phyloP scores from a whole-genome alignment of 495 filamentous ascomycete genomes.

The Penicillium dipodomyicola region DNA sequence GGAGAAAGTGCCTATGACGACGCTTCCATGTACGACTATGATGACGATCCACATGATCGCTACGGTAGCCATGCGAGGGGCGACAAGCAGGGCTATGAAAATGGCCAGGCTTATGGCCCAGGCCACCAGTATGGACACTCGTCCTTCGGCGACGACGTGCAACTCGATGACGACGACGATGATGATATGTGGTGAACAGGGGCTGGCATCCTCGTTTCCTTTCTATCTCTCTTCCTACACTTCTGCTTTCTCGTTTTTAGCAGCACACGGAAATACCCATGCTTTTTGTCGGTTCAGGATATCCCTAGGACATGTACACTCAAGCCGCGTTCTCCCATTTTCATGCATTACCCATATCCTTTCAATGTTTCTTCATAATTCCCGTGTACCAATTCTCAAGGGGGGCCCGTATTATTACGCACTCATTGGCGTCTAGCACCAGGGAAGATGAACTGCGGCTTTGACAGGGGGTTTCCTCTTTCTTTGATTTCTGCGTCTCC shows the following conservation, averaged over 20 bases:
- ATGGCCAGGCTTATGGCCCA: conserved; percentile 43
- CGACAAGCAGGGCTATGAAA: conserved; percentile 50
- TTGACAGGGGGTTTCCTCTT: neutral
- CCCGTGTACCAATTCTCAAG: neutral
- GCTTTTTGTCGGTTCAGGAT: conserved; percentile 29
- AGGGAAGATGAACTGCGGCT: neutral
- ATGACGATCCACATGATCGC: conserved; percentile 50
- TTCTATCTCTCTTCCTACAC: conserved; percentile 18
- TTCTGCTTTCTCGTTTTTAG: conserved; percentile 31
- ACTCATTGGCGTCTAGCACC: conserved; percentile 4
- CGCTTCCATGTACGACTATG: conserved; percentile 57
- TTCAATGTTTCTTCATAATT: conserved; percentile 5
- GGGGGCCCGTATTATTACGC: conserved; percentile 15
- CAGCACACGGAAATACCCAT: conserved; percentile 39
- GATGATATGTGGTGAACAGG: conserved; percentile 56
- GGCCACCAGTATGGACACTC: conserved; percentile 51
- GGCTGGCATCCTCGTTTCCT: conserved; percentile 20
- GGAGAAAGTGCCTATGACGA: conserved; percentile 55
- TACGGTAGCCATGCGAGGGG: conserved; percentile 54
- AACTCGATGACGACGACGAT: conserved; percentile 51
- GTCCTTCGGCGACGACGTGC: conserved; percentile 50
- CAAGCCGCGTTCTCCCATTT: conserved; percentile 19
- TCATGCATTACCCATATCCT: conserved; percentile 14
- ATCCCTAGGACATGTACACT: conserved; percentile 33
- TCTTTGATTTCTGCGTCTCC: neutral